These are phyloP conservation scores for Colletotrichum siamense DNA, from an alignment of 2,329 filamentous ascomycete species.

Conservation along the genomic window DNA sequence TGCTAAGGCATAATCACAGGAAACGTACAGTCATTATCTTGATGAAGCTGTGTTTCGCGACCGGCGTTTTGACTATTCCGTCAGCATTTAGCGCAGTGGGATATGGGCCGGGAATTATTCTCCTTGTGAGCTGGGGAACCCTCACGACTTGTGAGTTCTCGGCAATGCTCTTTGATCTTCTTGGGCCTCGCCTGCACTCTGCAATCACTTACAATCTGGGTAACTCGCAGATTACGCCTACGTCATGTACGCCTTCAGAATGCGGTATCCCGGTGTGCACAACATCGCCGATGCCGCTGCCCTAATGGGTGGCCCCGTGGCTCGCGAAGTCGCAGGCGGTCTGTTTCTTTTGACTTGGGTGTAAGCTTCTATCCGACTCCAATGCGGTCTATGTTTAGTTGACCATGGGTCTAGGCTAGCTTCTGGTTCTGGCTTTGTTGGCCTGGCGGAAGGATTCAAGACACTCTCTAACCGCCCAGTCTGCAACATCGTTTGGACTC, in stretches of 20 bases:
- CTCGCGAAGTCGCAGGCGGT: not conserved
- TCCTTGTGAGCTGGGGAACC: not conserved
- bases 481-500: conserved; percentile 28
- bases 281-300: conserved; percentile 30
- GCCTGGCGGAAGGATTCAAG: not conserved
- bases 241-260: conserved; percentile 30
- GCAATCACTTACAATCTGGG: not conserved
- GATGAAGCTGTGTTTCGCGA: conserved; percentile 30
- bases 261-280: conserved; percentile 27
- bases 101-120: not conserved
- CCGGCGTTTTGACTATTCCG: conserved; percentile 30
- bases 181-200: not conserved
- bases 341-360: conserved; percentile 21
- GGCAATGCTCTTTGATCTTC: not conserved
- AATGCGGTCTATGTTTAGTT: not conserved
- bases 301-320: conserved; percentile 26
- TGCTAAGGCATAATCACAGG: conserved; percentile 3
- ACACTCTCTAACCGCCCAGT: not conserved
- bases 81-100: conserved; percentile 24
- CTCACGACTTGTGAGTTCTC: not conserved
- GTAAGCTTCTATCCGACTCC: conserved; percentile 9
- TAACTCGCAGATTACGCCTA: conserved; percentile 27
- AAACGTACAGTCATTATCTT: conserved; percentile 27
- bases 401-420: not conserved
- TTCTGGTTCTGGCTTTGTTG: not conserved